Evolutionary conservation across 129 eudicot genomes (phyloP).

Genomic region (Glebionis coronaria): DNA sequence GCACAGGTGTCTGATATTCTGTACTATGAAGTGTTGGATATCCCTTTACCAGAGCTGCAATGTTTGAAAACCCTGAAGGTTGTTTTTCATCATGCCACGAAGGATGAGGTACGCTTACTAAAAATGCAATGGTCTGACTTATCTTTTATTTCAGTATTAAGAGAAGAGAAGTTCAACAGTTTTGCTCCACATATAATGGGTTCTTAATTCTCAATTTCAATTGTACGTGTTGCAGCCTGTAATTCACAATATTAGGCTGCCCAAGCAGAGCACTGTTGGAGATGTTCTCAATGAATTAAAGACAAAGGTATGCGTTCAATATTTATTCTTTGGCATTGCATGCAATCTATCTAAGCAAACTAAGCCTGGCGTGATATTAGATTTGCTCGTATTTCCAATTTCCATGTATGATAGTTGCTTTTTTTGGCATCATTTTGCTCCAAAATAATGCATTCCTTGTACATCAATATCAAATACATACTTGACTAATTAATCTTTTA

Average conservation of each 20-base stretch:
- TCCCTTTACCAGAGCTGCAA: slow-evolving; percentile 89
- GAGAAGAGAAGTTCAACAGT: not conserved
- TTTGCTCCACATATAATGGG: not conserved
- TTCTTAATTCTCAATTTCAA: not conserved
- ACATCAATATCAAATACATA: no score
- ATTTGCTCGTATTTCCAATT: not conserved
- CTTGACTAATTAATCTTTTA: not conserved
- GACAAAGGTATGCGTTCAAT: slow-evolving; percentile 55
- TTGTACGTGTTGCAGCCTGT: slow-evolving; percentile 48
- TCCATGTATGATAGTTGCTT: no score
- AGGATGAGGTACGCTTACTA: slow-evolving; percentile 61
- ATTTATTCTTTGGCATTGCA: not conserved
- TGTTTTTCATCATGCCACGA: slow-evolving; percentile 68
- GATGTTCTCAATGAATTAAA: slow-evolving; percentile 86
- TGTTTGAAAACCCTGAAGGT: slow-evolving; percentile 85
- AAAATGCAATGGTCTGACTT: not conserved
- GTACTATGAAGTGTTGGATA: slow-evolving; percentile 92
- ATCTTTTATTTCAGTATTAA: not conserved
- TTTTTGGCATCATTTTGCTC: not conserved
- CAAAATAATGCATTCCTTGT: not conserved
- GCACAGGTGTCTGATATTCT: slow-evolving; percentile 76
- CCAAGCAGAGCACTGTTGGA: slow-evolving; percentile 88
- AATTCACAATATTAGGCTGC: slow-evolving; percentile 76
- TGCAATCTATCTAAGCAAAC: not conserved
- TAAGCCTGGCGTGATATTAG: not conserved